Evolutionary conservation across 169 alveolate genomes (phyloP), one percentile per base, ranked within the genome.

Genomic region (Theileria orientalis): DNA sequence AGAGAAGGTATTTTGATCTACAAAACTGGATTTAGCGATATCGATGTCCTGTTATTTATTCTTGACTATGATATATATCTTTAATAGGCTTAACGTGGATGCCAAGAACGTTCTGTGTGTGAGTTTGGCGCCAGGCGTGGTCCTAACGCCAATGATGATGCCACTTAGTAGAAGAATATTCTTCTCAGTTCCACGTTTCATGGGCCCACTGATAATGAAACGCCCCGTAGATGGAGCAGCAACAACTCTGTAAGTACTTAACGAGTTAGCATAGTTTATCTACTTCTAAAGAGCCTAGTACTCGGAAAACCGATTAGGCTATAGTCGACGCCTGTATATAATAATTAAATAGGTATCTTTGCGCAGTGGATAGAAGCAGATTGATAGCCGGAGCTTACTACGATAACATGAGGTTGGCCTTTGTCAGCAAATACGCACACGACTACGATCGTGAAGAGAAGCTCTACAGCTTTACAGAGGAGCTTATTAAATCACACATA

Each of bases 121-220:
- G n/a, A 59, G 76, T 23, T 70, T 66, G 30, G 82, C 76, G 16
- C 86, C 86, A 7, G 86, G 86, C 21, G 61, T 78, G 8, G 83
- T 78, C 16, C 32, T n/a, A 11, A 78, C 86, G 29, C 63, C 69
- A 25, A 14, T 78, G 69, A 40, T 78, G 5, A 35, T 29, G 13
- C 40, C 14, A 16, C 52, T 47, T 27, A 11, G 35, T 11, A n/a
- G 37, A n/a, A n/a, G 44, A 27, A 0, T 40, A n/a, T 30, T 52
- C 44, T 57, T 61, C 27, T 6, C 27, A 21, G 35, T 70, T 8
- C 33, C 61, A 19, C 3, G 7, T 3, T 51, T 60, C 29, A 13
- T 78, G 8, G 19, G 30, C 32, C 21, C 41, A 9, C 33, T 16
- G 23, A 66, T 71, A 63, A 44, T 68, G 42, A 78, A 69, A 63